Evolutionary conservation across 148 eudicot genomes (phyloP), one percentile per base, ranked within the genome.

Genomic region (Persicaria tinctoria): DNA sequence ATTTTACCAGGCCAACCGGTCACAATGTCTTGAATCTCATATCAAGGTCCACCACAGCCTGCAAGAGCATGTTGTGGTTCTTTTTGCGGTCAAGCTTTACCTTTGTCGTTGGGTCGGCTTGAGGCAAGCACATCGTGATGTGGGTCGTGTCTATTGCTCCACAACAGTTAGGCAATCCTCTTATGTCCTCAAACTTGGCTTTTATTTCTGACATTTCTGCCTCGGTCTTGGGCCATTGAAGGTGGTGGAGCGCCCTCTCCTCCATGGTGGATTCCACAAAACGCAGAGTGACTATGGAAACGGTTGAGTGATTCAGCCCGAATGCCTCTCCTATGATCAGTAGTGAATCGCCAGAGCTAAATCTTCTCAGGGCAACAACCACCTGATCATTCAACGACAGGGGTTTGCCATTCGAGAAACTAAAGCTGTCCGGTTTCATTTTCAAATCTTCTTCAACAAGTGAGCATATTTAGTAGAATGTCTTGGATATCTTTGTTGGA

Each of bases 201-300:
- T 93, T 91, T 53, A 91, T 86, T 32, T 82, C 23, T 0, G 80
- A 27, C 80, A 89, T 82, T 77, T 89, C 89, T 41, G 79, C 76
- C 73, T 87, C 86, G 0, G 79, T 86, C 9, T 83, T 76, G n/a
- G 98, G 97, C 98, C 98, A 93, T 41, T 84, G 86, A 53, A 93
- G 83, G 81, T 93, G 98, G 80, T 77, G 85, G 60, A 89, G 85
- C 45, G 89, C 95, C 13, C 78, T 78, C 78, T 82, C 88, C 78
- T 93, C 97, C 76, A 93, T n/a, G n/a, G n/a, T 82, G 60, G 91
- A 88, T 77, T 93, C 98, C 70, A 93, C 90, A 50, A 93, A 93
- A 50, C 86, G 89, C 98, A 95, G 91, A 5, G 98, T 91, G 51
- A 86, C 89, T 74, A 88, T 93, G 48, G 98, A 91, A 82, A 93